Percentiles rank a stretch among this genome's conserved stretches.
phyloP scores from a whole-genome alignment of 495 filamentous ascomycete species.

The Neohortaea acidophila region DNA sequence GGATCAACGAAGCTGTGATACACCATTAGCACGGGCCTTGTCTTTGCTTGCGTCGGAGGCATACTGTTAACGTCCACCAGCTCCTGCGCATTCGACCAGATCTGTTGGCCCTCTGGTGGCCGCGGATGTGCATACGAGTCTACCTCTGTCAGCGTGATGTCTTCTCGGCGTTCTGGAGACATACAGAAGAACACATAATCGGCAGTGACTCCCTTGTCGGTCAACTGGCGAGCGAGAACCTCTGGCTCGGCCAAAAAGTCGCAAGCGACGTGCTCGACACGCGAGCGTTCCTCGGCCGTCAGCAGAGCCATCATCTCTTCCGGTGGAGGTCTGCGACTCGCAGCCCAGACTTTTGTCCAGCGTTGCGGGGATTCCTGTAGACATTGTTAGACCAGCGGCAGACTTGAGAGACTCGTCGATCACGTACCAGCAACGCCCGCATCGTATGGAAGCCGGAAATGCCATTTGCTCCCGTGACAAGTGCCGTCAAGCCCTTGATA shows the following conservation, averaged over 20 bases:
- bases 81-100: slow-evolving; percentile 2
- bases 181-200: slow-evolving; percentile 40
- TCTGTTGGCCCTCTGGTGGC: not conserved
- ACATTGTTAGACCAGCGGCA: no score
- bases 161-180: not conserved
- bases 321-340: slow-evolving; percentile 31
- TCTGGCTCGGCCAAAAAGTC: slow-evolving; percentile 31
- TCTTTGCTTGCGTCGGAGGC: not conserved
- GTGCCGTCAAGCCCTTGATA: slow-evolving; percentile 29
- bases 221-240: slow-evolving; percentile 26
- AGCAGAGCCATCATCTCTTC: slow-evolving; percentile 4
- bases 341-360: slow-evolving; percentile 36
- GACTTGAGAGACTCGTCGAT: no score
- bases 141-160: not conserved
- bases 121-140: slow-evolving; percentile 30
- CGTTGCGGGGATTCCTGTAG: slow-evolving; percentile 28
- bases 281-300: slow-evolving; percentile 15
- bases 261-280: slow-evolving; percentile 31
- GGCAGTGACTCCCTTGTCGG: slow-evolving; percentile 22
- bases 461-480: slow-evolving; percentile 38
- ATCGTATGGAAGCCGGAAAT: slow-evolving; percentile 37
- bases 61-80: not conserved
- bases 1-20: slow-evolving; percentile 25
- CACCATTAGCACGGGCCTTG: not conserved
- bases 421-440: slow-evolving; percentile 27